Evolutionary conservation across 179 eudicot genomes (phyloP).

Genomic region (Gypsophila paniculata): DNA sequence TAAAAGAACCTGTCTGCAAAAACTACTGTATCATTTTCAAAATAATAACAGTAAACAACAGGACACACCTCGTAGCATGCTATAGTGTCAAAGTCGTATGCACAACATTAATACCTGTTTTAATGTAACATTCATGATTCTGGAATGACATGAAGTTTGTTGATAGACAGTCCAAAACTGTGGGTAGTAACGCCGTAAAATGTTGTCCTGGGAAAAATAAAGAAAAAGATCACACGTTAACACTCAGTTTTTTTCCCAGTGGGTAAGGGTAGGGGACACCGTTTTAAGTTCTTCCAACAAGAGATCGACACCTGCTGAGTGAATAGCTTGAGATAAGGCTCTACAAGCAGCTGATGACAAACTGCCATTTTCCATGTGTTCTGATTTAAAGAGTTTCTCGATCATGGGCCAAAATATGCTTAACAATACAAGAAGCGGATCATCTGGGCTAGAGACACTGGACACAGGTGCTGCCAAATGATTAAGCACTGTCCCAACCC

Average conservation of each 20-base stretch:
- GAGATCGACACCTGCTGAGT: constrained; percentile 62
- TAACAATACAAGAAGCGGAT: constrained; percentile 51
- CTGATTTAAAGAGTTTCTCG: constrained; percentile 69
- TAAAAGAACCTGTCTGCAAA: background rate
- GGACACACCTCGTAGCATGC: background rate
- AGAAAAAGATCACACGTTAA: background rate
- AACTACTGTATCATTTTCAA: background rate
- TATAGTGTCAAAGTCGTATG: background rate
- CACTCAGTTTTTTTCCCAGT: background rate
- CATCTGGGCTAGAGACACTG: constrained; percentile 45
- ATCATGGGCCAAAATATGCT: constrained; percentile 89
- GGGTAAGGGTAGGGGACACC: background rate
- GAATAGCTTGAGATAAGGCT: constrained; percentile 86
- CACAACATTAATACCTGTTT: constrained; percentile 53
- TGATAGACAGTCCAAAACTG: constrained; percentile 70
- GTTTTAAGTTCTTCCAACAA: background rate
- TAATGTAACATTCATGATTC: constrained; percentile 87
- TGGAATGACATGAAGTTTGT: constrained; percentile 68
- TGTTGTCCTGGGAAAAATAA: constrained; percentile 57
- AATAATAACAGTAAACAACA: background rate
- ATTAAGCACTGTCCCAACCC: constrained; percentile 75
- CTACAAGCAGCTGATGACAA: constrained; percentile 82
- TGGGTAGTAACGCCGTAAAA: constrained; percentile 61
- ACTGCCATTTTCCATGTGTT: constrained; percentile 67
- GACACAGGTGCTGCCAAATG: constrained; percentile 59